Conservation (phyloP, 2,329 filamentous ascomycete species). For the Phoma herbarum region DNA sequence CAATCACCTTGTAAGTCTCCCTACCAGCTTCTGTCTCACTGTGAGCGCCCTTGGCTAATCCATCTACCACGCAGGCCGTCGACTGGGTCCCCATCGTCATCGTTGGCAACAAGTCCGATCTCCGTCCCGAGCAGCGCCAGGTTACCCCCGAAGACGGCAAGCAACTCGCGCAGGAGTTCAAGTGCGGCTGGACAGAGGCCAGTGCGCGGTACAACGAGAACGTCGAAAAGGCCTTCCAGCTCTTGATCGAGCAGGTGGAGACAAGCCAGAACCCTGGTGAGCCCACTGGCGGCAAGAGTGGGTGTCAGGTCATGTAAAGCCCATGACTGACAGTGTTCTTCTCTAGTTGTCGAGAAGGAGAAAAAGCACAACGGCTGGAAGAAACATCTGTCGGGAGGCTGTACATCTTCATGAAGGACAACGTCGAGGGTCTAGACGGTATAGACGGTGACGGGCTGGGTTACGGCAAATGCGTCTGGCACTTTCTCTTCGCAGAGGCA, state of each 20-base stretch:
- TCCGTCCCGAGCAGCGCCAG: constrained; percentile 91
- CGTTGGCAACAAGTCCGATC: constrained; percentile 96
- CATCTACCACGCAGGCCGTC: constrained; percentile 69
- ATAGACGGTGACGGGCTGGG: constrained; percentile 26
- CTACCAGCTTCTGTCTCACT: constrained; percentile 2
- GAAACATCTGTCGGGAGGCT: constrained; percentile 6
- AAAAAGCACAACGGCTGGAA: constrained; percentile 8
- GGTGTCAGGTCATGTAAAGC: constrained; percentile 81
- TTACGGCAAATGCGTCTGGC: constrained; percentile 5
- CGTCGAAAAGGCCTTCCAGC: constrained; percentile 89
- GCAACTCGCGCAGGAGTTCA: constrained; percentile 83
- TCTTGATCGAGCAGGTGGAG: constrained; percentile 94
- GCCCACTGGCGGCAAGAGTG: constrained; percentile 73
- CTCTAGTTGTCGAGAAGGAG: neutral
- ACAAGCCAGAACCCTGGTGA: constrained; percentile 91
- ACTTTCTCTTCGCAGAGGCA: constrained; percentile 20
- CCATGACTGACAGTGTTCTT: constrained; percentile 28
- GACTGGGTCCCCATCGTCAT: constrained; percentile 93
- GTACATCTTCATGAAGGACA: constrained; percentile 6
- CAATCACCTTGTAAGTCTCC: constrained; percentile 80
- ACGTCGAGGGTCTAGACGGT: constrained; percentile 26
- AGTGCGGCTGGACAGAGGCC: constrained; percentile 94
- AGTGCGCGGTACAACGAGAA: constrained; percentile 95
- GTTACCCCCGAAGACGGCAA: constrained; percentile 86
- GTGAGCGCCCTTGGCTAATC: neutral